These are phyloP conservation scores for Termitomyces sp. DNA, from an alignment of 768 basidiomycete species.

Conservation along the genomic window DNA sequence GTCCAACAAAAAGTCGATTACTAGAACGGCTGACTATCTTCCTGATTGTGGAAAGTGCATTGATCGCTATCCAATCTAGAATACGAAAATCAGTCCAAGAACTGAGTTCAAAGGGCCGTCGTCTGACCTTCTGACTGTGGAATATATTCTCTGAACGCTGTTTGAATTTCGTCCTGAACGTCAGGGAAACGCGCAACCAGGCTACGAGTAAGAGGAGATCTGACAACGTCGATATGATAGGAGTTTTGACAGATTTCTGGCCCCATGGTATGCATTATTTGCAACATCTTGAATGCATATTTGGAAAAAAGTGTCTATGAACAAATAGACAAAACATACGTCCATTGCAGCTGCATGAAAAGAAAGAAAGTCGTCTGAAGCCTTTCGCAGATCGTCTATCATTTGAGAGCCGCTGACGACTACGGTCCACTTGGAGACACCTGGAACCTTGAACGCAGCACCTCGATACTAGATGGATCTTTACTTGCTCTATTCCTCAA, in stretches of 20 bases:
- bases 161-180: constrained; percentile 37
- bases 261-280: constrained; percentile 19
- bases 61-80: constrained; percentile 29
- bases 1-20: constrained; percentile 39
- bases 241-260: constrained; percentile 19
- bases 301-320: too few relatives aligned
- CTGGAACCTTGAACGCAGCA: constrained; percentile 33
- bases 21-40: constrained; percentile 30
- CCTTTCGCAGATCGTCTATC: constrained; percentile 34
- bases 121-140: constrained; percentile 5
- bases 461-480: constrained; percentile 9
- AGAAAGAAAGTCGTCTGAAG: constrained; percentile 23
- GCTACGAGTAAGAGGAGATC: constrained; percentile 28
- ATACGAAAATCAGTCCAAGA: not conserved
- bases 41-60: constrained; percentile 20
- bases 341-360: constrained; percentile 21
- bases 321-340: constrained; percentile 9
- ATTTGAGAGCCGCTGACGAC: constrained; percentile 20
- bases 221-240: constrained; percentile 27
- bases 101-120: too few relatives aligned
- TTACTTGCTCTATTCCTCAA: not conserved
- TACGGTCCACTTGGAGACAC: constrained; percentile 31
- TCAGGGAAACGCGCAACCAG: constrained; percentile 30
- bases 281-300: too few relatives aligned
- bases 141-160: constrained; percentile 34